Base-by-base conservation (phyloP, 257 asterid species). In the Nyctanthes arbortristis region DNA sequence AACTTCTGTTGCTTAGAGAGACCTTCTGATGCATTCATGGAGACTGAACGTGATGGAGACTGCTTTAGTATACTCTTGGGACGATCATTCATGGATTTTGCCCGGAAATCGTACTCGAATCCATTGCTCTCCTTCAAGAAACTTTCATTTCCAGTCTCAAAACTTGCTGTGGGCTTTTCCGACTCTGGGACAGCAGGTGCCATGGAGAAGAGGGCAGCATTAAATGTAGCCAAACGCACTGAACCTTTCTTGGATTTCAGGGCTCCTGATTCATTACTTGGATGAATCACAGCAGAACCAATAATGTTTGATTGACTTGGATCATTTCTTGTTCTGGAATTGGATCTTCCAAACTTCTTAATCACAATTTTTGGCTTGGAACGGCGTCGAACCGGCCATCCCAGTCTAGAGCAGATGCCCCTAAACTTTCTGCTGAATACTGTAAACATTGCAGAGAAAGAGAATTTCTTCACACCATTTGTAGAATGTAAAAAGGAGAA, bases 121-220 rank as follows among this genome's bases (percentile, higher is more conserved):
- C 12, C 61, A 5, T 62, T 65, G 5, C 36, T 28, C 36, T 63
- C 47, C 9, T 25, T 5, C 0, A 33, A 2, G 31, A 45, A 70
- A 8, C 75, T 81, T 12, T 72, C 78, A 64, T 67, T 68, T 40
- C 70, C 89, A 30, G 49, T 67, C 5, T 76, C 84, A 39, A 69
- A 73, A 5, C 63, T 77, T 16, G 85, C 61, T 16, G 79, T n/a
- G n/a, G n/a, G 81, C 28, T 69, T 73, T 45, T 63, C 81, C 5
- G 82, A 4, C 49, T 70, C 75, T 0, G 96, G 86, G 27, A 90
- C 88, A 10, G 90, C 97, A 3, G 95, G 95, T 25, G 99, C 99
- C 97, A 91, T 89, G 85, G 99, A 91, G 78, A 93, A 93, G 2
- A 91, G 83, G 85, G 97, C 96, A 81, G 99, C 97, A 78, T 91